phyloP scores from a whole-genome alignment of 345 rosid species.

The Citrus cavaleriei region DNA sequence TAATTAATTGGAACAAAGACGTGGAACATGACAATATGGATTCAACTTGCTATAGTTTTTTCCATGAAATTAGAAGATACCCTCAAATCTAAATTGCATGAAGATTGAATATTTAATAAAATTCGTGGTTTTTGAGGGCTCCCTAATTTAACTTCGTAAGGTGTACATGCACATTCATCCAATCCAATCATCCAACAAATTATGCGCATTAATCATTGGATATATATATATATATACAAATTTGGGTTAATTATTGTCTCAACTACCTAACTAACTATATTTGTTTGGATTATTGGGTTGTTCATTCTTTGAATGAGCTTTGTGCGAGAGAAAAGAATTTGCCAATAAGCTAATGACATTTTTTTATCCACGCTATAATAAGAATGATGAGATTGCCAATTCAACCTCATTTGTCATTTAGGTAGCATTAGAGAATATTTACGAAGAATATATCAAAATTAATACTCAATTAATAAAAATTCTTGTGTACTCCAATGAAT shows the following conservation, averaged over 20 bases:
- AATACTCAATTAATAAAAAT: background rate
- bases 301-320: background rate
- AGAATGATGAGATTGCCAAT: background rate
- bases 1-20: background rate
- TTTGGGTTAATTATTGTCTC: background rate
- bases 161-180: too few species aligned
- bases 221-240: background rate
- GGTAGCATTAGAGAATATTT: background rate
- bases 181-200: background rate
- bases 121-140: background rate
- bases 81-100: background rate
- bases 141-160: background rate
- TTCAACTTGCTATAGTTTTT: background rate
- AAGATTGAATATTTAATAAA: background rate
- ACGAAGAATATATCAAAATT: background rate
- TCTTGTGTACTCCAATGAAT: background rate
- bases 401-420: background rate
- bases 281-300: background rate
- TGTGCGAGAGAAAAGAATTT: background rate
- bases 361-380: too few species aligned
- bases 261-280: background rate
- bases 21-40: background rate
- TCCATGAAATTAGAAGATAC: background rate
- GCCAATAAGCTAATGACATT: too few species aligned
- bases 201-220: background rate